Evolutionary conservation across 1,284 basidiomycete species (phyloP).

Genomic region (Irpex lacteus): DNA sequence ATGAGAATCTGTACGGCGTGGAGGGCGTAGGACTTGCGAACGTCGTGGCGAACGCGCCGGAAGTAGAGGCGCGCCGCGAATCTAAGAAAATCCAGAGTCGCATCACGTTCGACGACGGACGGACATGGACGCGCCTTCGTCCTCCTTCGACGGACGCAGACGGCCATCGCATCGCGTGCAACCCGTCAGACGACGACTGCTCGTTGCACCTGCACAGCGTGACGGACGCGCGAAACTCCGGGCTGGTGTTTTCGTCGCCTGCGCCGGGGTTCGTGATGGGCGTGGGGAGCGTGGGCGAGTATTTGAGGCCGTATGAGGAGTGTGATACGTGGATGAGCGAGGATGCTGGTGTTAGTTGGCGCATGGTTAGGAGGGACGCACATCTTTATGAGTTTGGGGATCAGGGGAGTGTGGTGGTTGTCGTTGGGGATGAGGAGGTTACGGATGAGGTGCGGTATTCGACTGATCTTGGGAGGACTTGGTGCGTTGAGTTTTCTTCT

Average conservation of each 20-base stretch:
- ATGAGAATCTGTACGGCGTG: conserved; percentile 88
- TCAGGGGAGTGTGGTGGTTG: conserved; percentile 79
- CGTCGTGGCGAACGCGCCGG: conserved; percentile 77
- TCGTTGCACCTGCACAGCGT: conserved; percentile 92
- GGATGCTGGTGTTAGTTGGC: conserved; percentile 89
- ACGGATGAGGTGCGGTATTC: conserved; percentile 79
- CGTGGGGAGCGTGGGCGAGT: conserved; percentile 83
- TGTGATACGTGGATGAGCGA: conserved; percentile 93
- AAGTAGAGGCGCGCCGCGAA: conserved; percentile 67
- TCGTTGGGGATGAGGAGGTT: conserved; percentile 85
- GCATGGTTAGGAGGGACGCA: conserved; percentile 73
- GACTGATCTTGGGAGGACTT: conserved; percentile 81
- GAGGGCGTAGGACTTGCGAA: conserved; percentile 94
- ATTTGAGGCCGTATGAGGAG: conserved; percentile 78
- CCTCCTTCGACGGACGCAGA: conserved; percentile 65
- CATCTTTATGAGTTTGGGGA: conserved; percentile 98
- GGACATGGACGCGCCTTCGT: conserved; percentile 71
- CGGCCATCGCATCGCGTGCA: conserved; percentile 63
- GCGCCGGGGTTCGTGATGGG: conserved; percentile 96
- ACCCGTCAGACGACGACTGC: conserved; percentile 56
- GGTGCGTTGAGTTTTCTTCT: conserved; percentile 49
- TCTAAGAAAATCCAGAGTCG: conserved; percentile 70
- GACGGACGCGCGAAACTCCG: conserved; percentile 88
- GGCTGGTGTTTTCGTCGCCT: conserved; percentile 90
- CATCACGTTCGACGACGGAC: conserved; percentile 93